Evolutionary conservation across 179 eudicot genomes (phyloP).

Genomic region (Silene coronaria): DNA sequence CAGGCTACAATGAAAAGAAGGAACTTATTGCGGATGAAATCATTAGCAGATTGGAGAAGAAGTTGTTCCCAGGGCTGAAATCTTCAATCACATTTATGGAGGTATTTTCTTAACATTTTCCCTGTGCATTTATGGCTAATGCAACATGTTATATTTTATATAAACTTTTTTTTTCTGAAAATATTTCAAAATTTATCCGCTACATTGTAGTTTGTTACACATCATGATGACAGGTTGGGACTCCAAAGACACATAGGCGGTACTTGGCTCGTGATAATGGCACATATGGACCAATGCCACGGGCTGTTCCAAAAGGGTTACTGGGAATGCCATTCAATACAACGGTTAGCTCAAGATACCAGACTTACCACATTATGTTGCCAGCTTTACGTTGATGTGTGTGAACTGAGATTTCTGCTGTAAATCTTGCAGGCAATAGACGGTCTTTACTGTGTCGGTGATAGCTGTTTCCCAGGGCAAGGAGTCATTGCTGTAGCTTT

Average conservation of each 20-base stretch:
- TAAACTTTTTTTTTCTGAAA: background rate
- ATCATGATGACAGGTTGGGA: slow-evolving; percentile 62
- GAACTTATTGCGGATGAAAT: slow-evolving; percentile 75
- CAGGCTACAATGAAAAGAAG: slow-evolving; percentile 75
- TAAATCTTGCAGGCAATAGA: slow-evolving; percentile 62
- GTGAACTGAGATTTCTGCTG: slow-evolving; percentile 13
- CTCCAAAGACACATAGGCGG: slow-evolving; percentile 94
- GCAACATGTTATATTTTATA: background rate
- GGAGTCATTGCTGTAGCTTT: slow-evolving; percentile 99
- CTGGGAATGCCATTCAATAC: slow-evolving; percentile 98
- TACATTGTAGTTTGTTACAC: no score
- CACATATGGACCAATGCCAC: slow-evolving; percentile 99
- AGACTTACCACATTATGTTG: background rate
- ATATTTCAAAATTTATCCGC: no score
- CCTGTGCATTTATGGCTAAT: background rate
- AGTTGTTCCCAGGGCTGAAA: slow-evolving; percentile 87
- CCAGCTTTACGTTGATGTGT: background rate
- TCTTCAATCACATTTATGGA: slow-evolving; percentile 72
- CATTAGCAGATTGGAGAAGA: slow-evolving; percentile 80
- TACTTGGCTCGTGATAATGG: slow-evolving; percentile 97
- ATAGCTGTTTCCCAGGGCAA: slow-evolving; percentile 99
- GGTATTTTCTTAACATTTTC: slow-evolving; percentile 35
- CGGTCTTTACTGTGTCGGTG: slow-evolving; percentile 96
- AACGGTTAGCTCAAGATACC: slow-evolving; percentile 51
- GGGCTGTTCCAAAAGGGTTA: slow-evolving; percentile 65